Conservation (phyloP, 2,329 filamentous ascomycete species). For the Beauveria asiatica region DNA sequence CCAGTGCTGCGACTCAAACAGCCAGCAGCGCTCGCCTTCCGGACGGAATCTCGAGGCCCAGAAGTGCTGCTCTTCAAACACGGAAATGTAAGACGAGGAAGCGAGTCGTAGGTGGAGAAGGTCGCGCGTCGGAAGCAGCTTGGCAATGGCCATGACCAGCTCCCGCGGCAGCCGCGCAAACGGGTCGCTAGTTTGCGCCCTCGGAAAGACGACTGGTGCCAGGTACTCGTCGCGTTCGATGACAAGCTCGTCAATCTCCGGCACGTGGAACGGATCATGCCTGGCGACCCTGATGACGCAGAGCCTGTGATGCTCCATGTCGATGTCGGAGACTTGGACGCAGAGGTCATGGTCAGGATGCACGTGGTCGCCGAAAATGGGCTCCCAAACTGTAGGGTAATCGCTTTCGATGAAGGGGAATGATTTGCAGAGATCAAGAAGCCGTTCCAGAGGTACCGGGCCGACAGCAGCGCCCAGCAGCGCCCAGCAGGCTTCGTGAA, state of each 20-base stretch:
- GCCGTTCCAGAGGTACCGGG: background rate
- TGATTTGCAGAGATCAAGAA: background rate
- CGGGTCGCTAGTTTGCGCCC: background rate
- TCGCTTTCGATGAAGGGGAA: background rate
- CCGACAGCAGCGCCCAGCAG: background rate
- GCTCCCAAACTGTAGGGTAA: background rate
- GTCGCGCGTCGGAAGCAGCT: background rate
- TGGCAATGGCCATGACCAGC: background rate
- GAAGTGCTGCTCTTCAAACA: background rate
- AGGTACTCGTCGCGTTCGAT: background rate
- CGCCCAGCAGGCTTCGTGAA: slow-evolving; percentile 6
- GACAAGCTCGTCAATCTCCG: background rate
- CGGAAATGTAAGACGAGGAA: background rate
- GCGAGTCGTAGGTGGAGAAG: background rate
- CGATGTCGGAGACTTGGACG: background rate
- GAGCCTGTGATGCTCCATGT: background rate
- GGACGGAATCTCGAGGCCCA: background rate
- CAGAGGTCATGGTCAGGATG: background rate
- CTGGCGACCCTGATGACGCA: background rate
- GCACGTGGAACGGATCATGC: background rate
- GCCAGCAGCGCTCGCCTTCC: background rate
- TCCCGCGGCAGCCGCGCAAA: background rate
- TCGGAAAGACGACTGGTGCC: background rate
- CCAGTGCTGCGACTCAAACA: background rate
- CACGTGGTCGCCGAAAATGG: background rate